A percentile compares a stretch with the other conserved stretches of the same genome.
Conservation (phyloP, 352 stramenopile species). For the Pythium dissimile region DNA sequence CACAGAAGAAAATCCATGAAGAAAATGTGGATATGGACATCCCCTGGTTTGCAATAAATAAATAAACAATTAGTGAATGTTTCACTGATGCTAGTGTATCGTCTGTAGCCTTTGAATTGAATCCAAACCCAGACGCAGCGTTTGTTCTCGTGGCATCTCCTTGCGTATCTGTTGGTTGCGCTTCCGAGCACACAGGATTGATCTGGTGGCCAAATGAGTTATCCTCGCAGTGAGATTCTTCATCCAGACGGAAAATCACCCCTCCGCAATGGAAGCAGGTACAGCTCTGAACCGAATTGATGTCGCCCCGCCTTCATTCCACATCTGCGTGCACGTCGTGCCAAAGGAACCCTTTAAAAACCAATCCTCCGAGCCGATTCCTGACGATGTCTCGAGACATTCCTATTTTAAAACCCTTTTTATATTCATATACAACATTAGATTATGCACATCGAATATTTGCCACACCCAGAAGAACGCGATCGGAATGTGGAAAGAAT, state of each 20-base stretch:
- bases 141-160: too few species aligned
- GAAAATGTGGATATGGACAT: too few species aligned
- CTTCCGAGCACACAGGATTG: neutral
- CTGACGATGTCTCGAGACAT: neutral
- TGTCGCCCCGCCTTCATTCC: neutral
- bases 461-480: slow-evolving; percentile 2
- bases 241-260: too few species aligned
- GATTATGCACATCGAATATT: too few species aligned
- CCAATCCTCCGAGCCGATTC: neutral
- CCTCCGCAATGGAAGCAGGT: neutral
- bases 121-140: too few species aligned
- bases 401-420: neutral
- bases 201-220: neutral
- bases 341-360: neutral
- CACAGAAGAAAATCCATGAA: too few species aligned
- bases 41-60: too few species aligned
- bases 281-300: neutral
- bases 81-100: too few species aligned
- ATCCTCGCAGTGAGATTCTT: neutral
- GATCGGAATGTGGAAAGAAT: slow-evolving; percentile 19
- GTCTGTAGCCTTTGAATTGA: too few species aligned
- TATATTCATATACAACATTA: too few species aligned
- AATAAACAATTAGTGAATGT: too few species aligned
- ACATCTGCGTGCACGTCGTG: neutral
- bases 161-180: too few species aligned